Base-by-base conservation (phyloP, 1,284 basidiomycete species). In the Apiotrichum sp. region DNA sequence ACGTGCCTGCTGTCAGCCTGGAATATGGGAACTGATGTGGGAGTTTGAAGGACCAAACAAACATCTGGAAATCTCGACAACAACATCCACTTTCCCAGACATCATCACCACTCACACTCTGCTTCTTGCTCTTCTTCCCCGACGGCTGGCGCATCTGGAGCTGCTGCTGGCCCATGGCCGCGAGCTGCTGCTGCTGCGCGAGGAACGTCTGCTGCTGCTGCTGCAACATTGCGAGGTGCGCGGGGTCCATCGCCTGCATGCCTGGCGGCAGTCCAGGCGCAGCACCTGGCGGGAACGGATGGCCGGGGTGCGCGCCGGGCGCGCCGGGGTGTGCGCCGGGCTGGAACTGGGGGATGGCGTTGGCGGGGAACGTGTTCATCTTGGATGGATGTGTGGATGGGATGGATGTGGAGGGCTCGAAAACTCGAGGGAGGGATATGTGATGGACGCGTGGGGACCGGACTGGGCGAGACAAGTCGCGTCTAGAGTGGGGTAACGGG, bases 161-260 rank as follows among this genome's bases (percentile, higher is more conserved):
- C 47, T 42, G 47, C 47, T 36, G 55, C 16, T 50, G 49, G 1
- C 49, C 34, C 35, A 49, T 47, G 8, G 54, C 54, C 5, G 56
- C 54, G 13, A 56, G 58, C 45, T 62, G 61, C 52, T 58, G 56
- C 40, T 65, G 61, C 58, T 63, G 62, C 16, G 45, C 45, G 3
- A 51, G 46, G 34, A 44, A 54, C 22, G 35, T 11, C 42, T 61
- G 63, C 22, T 57, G 50, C 39, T 64, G 62, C 52, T 61, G 58
- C 41, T 59, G 57, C 35, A 63, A 36, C 51, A 61, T 51, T 22
- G 59, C 57, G 43, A 62, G 55, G 35, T 63, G 36, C 47, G 33
- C 44, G 16, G 39, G 40, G 13, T 56, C 48, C 48, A 57, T 53
- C 31, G 48, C 52, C 39, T 47, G 43, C 5, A 52, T 49, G 8